Evolutionary conservation across 495 filamentous ascomycete genomes (phyloP), one percentile per base, ranked within the genome.

Genomic region (Hypomontagnella submonticulosa): DNA sequence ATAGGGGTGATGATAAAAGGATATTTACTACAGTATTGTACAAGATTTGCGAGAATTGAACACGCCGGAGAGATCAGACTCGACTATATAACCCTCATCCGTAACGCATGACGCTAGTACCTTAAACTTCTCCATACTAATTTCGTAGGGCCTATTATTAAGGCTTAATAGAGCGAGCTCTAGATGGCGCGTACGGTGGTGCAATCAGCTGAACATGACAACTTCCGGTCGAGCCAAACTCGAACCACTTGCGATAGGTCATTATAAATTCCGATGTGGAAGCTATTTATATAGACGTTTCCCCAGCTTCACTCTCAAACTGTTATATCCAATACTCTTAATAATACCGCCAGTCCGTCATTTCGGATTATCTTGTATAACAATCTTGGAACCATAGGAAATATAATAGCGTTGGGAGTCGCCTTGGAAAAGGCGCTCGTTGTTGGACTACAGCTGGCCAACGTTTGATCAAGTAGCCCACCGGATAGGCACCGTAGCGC

Each of bases 51-150:
- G 30, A 46, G 32, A 13, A 34, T 6, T 15, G 23, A 30, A 32
- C 3, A 16, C 11, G 15, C 49, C 49, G 34, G 38, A 19, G 48
- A 37, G 13, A 34, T n/a, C 18, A 27, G 23, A 27, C 23, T 33
- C 44, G 44, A 30, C 10, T 15, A 50, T 15, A 50, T 38, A 51
- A 43, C 30, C 36, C 41, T 62, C 46, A 56, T 6, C 53, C 36
- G 13, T 16, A 41, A 54, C 44, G 52, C 38, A 20, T 23, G 6
- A 37, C 58, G 30, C 64, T 62, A 61, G 33, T 18, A 49, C 46
- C 20, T 61, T 6, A 50, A 46, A 54, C 47, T 58, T 53, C 57
- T 30, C 63, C 63, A 44, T 67, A 61, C 38, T 57, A 61, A 57
- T 61, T 57, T 57, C 47, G 19, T 46, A 67, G 34, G 15, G 27